Conservation (phyloP, 2,329 filamentous ascomycete genomes). For the Cytospora leucostoma region DNA sequence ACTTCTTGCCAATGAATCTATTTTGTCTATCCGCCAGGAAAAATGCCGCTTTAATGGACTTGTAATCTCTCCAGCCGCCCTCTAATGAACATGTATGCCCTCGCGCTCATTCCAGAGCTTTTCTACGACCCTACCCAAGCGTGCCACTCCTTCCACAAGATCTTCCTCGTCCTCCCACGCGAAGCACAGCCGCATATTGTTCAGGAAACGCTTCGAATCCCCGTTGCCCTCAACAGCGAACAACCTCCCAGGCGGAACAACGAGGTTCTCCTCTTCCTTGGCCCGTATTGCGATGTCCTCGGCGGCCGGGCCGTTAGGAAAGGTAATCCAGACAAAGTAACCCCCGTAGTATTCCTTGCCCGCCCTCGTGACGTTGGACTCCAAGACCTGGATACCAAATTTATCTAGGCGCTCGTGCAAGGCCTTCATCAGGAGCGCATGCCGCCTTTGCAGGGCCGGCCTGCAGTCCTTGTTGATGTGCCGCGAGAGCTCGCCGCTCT, state of each 20-base stretch:
- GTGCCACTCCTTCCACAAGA: conserved; percentile 66
- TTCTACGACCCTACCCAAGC: conserved; percentile 32
- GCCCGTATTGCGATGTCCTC: conserved; percentile 59
- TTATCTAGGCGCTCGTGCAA: conserved; percentile 63
- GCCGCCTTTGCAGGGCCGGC: conserved; percentile 49
- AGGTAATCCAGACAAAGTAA: conserved; percentile 80
- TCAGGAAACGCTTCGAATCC: conserved; percentile 55
- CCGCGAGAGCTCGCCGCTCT: conserved; percentile 45
- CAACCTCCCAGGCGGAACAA: conserved; percentile 67
- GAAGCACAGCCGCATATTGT: conserved; percentile 68
- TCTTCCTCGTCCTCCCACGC: conserved; percentile 69
- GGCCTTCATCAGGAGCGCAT: conserved; percentile 55
- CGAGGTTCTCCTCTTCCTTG: conserved; percentile 63
- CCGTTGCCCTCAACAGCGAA: conserved; percentile 68
- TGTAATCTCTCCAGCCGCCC: not conserved
- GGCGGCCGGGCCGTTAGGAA: conserved; percentile 58
- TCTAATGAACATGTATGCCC: not conserved
- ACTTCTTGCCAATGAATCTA: not conserved
- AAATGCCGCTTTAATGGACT: not conserved
- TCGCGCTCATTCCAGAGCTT: conserved; percentile 10
- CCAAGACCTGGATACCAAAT: conserved; percentile 54
- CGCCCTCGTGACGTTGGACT: conserved; percentile 42
- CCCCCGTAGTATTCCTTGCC: conserved; percentile 65
- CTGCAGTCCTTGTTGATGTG: conserved; percentile 46
- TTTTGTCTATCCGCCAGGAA: not conserved